A percentile compares a stretch with the other conserved stretches of the same genome.
Evolutionary conservation across 202 grass and related monocot species (phyloP).

Genomic region (Panicum virgatum): DNA sequence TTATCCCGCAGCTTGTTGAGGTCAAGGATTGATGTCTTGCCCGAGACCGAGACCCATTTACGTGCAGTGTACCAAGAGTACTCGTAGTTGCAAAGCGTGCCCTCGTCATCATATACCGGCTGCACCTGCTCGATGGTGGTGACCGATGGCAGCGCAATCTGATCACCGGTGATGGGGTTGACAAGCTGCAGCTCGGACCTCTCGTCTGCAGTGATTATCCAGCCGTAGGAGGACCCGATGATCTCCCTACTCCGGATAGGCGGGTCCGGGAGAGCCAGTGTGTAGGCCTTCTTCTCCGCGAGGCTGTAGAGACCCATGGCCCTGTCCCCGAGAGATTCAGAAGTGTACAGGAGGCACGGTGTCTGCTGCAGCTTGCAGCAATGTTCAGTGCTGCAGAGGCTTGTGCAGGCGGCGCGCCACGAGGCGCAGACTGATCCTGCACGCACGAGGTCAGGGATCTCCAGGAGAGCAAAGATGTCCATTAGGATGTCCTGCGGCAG

Average conservation of each 20-base stretch:
- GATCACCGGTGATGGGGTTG: background rate
- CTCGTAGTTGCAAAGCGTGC: background rate
- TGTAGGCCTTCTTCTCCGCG: background rate
- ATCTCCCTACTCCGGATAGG: background rate
- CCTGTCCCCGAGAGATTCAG: background rate
- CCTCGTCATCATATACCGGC: background rate
- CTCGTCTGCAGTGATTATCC: background rate
- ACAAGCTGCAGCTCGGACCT: background rate
- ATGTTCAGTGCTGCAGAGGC: background rate
- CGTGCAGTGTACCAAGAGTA: background rate
- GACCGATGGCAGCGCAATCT: background rate
- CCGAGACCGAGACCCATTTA: background rate
- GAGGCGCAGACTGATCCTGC: background rate
- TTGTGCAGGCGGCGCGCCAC: background rate
- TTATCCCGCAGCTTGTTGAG: background rate
- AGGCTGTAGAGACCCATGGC: constrained; percentile 4
- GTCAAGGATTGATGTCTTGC: background rate
- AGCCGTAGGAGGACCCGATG: background rate
- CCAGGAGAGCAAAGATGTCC: background rate
- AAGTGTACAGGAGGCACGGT: constrained; percentile 4
- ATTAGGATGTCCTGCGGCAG: background rate
- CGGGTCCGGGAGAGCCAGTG: background rate
- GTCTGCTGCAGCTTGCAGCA: background rate
- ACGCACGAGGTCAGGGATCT: background rate
- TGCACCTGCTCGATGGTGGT: background rate